Evolutionary conservation across 2,329 filamentous ascomycete genomes (phyloP), one percentile per base, ranked within the genome.

Genomic region (Dissoconium aciculare): DNA sequence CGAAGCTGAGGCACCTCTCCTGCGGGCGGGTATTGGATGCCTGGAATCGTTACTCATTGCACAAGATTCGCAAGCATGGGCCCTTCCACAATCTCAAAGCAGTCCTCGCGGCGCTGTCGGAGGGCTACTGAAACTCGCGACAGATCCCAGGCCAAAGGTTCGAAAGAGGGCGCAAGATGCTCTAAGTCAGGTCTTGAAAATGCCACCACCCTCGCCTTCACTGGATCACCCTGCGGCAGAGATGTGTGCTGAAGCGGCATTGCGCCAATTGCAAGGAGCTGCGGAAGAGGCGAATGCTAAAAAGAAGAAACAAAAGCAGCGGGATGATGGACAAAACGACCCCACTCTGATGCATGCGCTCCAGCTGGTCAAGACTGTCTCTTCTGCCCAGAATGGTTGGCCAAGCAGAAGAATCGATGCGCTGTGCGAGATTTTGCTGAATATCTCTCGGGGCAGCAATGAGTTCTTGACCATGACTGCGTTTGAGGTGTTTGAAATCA

Each of bases 401-500:
- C 89, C 89, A 1, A 93, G 79, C 61, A 83, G 79, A 62, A 93
- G 92, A 59, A 92, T 94, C 32, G 89, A 98, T 58, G 66, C 78
- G 2, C 63, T 98, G 17, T 94, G 85, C 55, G 85, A 95, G 55
- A 62, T 93, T 32, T 62, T 98, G 35, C 71, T 98, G 43, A 74
- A 75, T 43, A 92, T 95, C 38, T 87, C 87, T 16, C 77, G 77
- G 50, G 85, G 80, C 5, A 89, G 74, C 54, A 94, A 91, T 53
- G 85, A 95, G 53, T 92, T 87, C 54, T 76, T 98, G 64, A 92
- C 85, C 17, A 91, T 95, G 77, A 78, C 82, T 8, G 80, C 85
- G 0, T 94, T 98, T 46, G 87, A 94, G 42, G 87, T 95, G 3
- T 98, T 98, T 47, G 89, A 98, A 55, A 78, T 92, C 54, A 92